A percentile compares a stretch with the other conserved stretches of the same genome.
Evolutionary conservation across 495 filamentous ascomycete species (phyloP).

Genomic region (Penicillium simplicissimum): DNA sequence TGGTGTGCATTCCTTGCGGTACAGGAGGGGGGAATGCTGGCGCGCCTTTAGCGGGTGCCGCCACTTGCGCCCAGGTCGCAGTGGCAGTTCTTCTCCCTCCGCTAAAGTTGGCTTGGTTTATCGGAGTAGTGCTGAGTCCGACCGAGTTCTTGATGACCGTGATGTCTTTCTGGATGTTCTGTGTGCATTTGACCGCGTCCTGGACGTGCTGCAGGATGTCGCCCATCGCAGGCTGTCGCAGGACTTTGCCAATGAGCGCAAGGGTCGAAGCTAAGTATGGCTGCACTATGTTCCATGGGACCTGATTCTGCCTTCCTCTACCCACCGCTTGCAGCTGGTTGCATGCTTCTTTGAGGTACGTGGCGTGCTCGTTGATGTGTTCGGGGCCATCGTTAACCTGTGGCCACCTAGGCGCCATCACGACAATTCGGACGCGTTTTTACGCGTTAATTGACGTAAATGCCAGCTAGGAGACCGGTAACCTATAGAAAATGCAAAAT

Average conservation of each 20-base stretch:
- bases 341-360: constrained; percentile 3
- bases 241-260: constrained; percentile 4
- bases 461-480: not conserved
- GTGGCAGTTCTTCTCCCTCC: not conserved
- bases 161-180: constrained; percentile 7
- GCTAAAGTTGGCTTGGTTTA: not conserved
- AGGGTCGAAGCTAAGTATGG: constrained; percentile 1
- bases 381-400: constrained; percentile 1
- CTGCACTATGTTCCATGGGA: constrained; percentile 4
- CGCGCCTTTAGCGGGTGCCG: constrained; percentile 1
- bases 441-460: constrained; percentile 5
- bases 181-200: constrained; percentile 5
- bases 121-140: constrained; percentile 7
- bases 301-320: constrained; percentile 7
- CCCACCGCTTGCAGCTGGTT: not conserved
- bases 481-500: not conserved
- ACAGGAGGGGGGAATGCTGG: not conserved
- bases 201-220: constrained; percentile 7
- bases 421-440: constrained; percentile 2
- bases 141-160: constrained; percentile 6
- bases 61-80: constrained; percentile 1
- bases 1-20: not conserved
- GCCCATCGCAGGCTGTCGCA: constrained; percentile 1
- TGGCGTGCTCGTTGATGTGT: constrained; percentile 6
- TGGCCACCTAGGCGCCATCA: constrained; percentile 6